Conservation (phyloP, 2,329 filamentous ascomycete species). For the Alternaria sp. region DNA sequence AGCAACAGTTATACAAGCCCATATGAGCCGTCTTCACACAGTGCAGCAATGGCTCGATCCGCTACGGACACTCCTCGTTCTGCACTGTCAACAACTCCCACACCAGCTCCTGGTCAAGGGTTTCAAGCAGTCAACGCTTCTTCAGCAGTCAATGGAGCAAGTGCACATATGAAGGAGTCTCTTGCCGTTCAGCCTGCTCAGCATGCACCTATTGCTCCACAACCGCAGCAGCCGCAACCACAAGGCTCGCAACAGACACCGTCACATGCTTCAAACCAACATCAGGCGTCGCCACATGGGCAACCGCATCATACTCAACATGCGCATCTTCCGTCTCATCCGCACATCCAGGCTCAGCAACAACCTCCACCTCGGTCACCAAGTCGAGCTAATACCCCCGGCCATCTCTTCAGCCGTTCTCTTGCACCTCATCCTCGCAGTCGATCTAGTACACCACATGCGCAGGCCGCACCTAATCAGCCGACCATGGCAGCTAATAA, state of each 20-base stretch:
- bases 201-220: constrained; percentile 33
- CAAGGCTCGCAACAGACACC: constrained; percentile 22
- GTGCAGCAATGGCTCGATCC: constrained; percentile 20
- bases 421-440: constrained; percentile 39
- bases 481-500: constrained; percentile 25
- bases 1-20: constrained; percentile 42
- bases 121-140: constrained; percentile 27
- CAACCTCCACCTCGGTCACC: constrained; percentile 30
- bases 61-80: constrained; percentile 26
- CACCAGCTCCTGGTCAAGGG: constrained; percentile 19
- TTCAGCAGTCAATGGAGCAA: constrained; percentile 25
- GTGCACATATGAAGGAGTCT: constrained; percentile 31
- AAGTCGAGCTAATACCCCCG: constrained; percentile 39
- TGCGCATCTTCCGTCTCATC: constrained; percentile 25
- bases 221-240: constrained; percentile 25
- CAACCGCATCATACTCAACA: constrained; percentile 22
- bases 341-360: constrained; percentile 29
- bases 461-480: constrained; percentile 32
- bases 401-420: constrained; percentile 32
- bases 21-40: constrained; percentile 38
- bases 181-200: constrained; percentile 29
- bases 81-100: constrained; percentile 22
- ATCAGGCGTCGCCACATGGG: constrained; percentile 16
- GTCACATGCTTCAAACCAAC: constrained; percentile 14
- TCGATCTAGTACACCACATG: constrained; percentile 42